These are phyloP conservation scores for Toxoplasma gondii DNA, from an alignment of 169 alveolate species.

Conservation along the genomic window DNA sequence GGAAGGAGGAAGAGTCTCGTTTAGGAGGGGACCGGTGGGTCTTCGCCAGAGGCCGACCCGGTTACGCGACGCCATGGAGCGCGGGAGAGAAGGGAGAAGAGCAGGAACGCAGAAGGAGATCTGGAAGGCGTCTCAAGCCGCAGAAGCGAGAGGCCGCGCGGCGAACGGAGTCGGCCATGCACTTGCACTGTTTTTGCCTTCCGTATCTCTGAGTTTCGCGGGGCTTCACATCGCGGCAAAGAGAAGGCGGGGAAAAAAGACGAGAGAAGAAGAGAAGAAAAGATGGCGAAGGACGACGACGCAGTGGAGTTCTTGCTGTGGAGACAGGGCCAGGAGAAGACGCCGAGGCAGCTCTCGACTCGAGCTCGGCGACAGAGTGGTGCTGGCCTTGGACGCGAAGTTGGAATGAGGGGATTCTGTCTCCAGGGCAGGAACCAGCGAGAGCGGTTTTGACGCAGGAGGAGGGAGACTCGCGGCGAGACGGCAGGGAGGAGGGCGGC, in stretches of 20 bases:
- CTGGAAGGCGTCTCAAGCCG: not conserved
- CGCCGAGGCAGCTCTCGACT: too few relatives aligned
- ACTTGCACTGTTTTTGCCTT: too few relatives aligned
- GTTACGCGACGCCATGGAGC: not conserved
- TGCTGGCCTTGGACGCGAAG: too few relatives aligned
- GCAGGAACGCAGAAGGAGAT: not conserved
- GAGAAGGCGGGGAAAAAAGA: not conserved
- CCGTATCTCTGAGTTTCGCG: not conserved
- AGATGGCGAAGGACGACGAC: not conserved
- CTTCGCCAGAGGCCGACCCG: slow-evolving; percentile 12
- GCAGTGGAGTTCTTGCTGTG: too few relatives aligned
- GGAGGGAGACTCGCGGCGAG: too few relatives aligned
- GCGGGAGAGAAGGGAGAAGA: not conserved
- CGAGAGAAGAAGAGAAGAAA: not conserved
- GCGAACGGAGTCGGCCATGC: too few relatives aligned
- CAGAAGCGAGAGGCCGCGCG: not conserved
- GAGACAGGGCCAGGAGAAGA: too few relatives aligned
- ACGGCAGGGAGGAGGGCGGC: too few relatives aligned
- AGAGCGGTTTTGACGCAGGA: too few relatives aligned
- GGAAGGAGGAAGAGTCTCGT: slow-evolving; percentile 5
- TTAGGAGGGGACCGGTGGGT: not conserved
- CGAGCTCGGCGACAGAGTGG: too few relatives aligned
- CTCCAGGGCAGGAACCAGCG: too few relatives aligned
- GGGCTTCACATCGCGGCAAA: not conserved
- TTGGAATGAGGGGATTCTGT: too few relatives aligned